Conservation (phyloP, 2,329 filamentous ascomycete species). For the Epichloe baconii region DNA sequence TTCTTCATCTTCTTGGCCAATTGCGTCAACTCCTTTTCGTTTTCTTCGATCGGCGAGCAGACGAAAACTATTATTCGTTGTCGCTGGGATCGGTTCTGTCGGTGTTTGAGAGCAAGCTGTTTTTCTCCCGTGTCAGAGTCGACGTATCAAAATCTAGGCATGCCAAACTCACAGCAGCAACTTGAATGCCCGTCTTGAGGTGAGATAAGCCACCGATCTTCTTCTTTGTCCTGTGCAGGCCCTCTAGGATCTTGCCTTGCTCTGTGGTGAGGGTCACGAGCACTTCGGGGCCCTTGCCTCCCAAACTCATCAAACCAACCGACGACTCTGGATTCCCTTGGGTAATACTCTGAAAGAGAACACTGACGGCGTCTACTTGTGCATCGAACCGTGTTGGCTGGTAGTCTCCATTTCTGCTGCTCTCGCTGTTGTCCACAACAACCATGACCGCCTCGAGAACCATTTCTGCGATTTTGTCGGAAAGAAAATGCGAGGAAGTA, state of each 20-base stretch:
- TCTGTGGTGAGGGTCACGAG: constrained; percentile 93
- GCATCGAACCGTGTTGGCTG: constrained; percentile 91
- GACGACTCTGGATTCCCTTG: constrained; percentile 93
- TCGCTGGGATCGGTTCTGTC: constrained; percentile 92
- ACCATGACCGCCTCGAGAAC: constrained; percentile 99
- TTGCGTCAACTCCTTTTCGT: constrained; percentile 76
- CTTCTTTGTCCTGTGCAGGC: constrained; percentile 73
- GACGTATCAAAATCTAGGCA: too few species aligned
- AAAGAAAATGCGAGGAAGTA: neutral
- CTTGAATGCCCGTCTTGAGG: constrained; percentile 86
- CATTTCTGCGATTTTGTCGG: constrained; percentile 52
- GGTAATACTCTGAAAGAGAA: constrained; percentile 92
- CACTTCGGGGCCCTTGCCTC: constrained; percentile 91
- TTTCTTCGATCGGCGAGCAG: constrained; percentile 82
- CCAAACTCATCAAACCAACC: constrained; percentile 98
- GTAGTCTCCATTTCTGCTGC: constrained; percentile 88
- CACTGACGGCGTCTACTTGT: constrained; percentile 86
- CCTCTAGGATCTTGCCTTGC: constrained; percentile 87
- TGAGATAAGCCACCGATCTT: constrained; percentile 87
- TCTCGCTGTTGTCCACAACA: constrained; percentile 98
- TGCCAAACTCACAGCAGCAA: constrained; percentile 63
- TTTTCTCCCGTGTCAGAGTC: neutral
- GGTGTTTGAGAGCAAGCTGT: constrained; percentile 90
- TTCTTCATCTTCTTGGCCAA: constrained; percentile 99
- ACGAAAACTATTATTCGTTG: constrained; percentile 96